Base-by-base conservation (phyloP, 805 yeast genomes). In the Citeromyces matritensis region DNA sequence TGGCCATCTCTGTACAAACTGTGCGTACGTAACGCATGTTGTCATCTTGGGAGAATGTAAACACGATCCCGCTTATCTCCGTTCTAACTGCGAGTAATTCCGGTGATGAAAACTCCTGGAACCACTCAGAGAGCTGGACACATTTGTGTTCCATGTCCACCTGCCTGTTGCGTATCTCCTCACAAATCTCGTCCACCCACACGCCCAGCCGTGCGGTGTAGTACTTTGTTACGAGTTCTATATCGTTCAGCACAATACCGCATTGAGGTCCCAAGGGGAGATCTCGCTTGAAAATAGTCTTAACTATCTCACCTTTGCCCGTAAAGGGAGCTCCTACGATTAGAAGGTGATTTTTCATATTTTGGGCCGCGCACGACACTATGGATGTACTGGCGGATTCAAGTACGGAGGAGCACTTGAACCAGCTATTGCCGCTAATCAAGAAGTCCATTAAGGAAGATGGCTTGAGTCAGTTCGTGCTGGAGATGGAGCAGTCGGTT, bases 391-490 rank as follows among this genome's bases (percentile, higher is more conserved):
- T 17, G 21, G 21, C 21, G 21, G 21, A 17, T 7, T 17, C 21
- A 5, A 17, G 7, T 17, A 17, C 79, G 3, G 79, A 73, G 35
- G 86, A 79, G 42, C 81, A 76, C 48, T 50, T 83, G 26, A 94
- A 83, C 39, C 83, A 80, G 48, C 62, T 84, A 36, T 79, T 83
- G 2, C 93, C 93, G 1, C 64, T 80, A 11, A 64, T 83, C 39
- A 72, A 69, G 42, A 65, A 71, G 7, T 76, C 85, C 13, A 53
- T 84, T 27, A 58, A 58, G 32, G 53, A 62, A 11, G 60, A 69
- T 38, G 59, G 70, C 0, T 58, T 81, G 24, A 64, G 73, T 5
- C 71, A 64, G 11, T 58, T 84, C 37, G 57, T 78, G 24, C 60
- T 54, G 14, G 63, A 56, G 38, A 55, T 83, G 35, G 74, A 72